Base-by-base conservation (phyloP, 768 basidiomycete species). In the Russula brevipes region DNA sequence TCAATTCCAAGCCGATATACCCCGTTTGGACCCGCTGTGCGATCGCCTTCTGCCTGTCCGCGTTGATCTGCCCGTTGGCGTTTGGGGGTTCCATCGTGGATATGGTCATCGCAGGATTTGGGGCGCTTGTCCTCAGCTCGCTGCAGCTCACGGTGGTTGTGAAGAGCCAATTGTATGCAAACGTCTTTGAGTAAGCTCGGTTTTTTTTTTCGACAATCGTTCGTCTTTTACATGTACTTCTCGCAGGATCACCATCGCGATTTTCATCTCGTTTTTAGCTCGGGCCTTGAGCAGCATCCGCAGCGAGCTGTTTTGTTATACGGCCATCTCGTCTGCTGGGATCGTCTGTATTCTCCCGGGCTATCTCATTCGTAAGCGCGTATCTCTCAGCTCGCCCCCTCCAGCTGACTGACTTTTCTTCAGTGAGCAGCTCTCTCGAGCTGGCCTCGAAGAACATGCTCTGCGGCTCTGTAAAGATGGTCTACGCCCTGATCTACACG, bases 271-370 rank as follows among this genome's bases (percentile, higher is more conserved):
- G 0, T 92, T 93, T 70, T 75, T 79, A 41, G 87, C 92, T 45
- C 85, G 92, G 49, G 93, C 85, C 12, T 76, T 96, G 35, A 88
- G 90, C 61, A 89, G 87, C 66, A 91, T 92, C 61, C 80, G 80
- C 8, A 81, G 77, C 56, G 80, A 85, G 57, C 79, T 89, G 49
- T 94, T 96, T 74, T 95, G 93, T 69, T 95, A 94, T 71, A 88
- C 90, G 1, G 89, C 94, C 10, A 87, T 95, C 58, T 92, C 92
- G 0, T 91, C 91, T 7, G 81, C 91, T 59, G 87, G 86, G 8
- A 91, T 94, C 62, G 88, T 94, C 38, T 84, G 89, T 41, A 93
- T 94, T 64, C 80, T 94, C 46, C 91, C 92, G n/a, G 91, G 89
- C 1, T 93, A 87, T 74, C 79, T 90, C 54, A 89, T 91, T 62